Conservation (phyloP, 805 yeast species). For the Teunomyces tritomae region DNA sequence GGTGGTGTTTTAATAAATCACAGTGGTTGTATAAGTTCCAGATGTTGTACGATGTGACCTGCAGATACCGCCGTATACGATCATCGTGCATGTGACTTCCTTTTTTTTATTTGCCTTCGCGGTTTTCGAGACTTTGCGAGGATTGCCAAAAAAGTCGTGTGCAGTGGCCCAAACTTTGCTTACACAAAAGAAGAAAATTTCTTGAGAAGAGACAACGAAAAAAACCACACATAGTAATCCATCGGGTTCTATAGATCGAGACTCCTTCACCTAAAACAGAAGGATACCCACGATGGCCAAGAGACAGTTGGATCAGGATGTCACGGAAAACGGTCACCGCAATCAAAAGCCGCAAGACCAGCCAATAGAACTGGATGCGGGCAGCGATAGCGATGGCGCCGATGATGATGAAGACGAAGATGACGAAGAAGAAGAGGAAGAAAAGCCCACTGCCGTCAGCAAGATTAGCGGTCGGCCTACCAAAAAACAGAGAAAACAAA, state of each 20-base stretch:
- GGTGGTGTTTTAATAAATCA: not conserved
- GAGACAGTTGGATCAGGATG: slow-evolving; percentile 9
- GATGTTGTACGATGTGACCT: not conserved
- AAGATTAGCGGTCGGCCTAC: slow-evolving; percentile 18
- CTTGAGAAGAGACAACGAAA: slow-evolving; percentile 1
- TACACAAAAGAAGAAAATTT: slow-evolving; percentile 2
- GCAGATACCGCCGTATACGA: not conserved
- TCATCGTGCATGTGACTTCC: not conserved
- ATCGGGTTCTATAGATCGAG: slow-evolving; percentile 1
- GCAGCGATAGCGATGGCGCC: slow-evolving; percentile 11
- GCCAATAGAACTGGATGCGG: slow-evolving; percentile 2
- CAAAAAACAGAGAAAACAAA: slow-evolving; percentile 36
- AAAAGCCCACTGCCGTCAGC: not conserved
- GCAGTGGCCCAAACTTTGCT: not conserved
- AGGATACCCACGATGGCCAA: slow-evolving; percentile 9
- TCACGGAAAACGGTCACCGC: not conserved
- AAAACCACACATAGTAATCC: slow-evolving; percentile 2
- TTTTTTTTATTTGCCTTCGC: not conserved
- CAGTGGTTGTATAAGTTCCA: too few species aligned
- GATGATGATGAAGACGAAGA: slow-evolving; percentile 25
- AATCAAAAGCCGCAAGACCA: not conserved
- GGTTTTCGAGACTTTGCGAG: not conserved
- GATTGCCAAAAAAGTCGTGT: slow-evolving; percentile 1
- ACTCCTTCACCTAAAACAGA: not conserved
- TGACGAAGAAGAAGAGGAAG: slow-evolving; percentile 18